Conservation (phyloP, 1,139 yeast genomes). For the Arxiozyma heterogenica region DNA sequence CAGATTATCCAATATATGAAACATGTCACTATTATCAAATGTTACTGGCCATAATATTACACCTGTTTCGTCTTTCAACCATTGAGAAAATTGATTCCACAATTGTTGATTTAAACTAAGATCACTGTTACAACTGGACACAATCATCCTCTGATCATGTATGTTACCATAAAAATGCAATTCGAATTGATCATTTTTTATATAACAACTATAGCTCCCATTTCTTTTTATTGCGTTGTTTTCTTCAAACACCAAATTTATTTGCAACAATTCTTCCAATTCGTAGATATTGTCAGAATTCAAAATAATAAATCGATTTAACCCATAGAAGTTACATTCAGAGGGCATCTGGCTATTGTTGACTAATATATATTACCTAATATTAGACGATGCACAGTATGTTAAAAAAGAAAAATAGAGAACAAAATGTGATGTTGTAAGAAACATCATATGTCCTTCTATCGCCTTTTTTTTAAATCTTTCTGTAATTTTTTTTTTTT, state of each 20-base stretch:
- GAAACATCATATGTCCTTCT: not conserved
- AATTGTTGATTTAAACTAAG: not conserved
- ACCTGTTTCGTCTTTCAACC: conserved; percentile 24
- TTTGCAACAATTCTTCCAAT: conserved; percentile 9
- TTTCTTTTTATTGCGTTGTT: not conserved
- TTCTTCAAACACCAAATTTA: not conserved
- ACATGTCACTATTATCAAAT: conserved; percentile 19
- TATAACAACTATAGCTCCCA: not conserved
- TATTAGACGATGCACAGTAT: not conserved
- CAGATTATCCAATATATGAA: conserved; percentile 16
- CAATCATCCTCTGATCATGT: not conserved
- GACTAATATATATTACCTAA: not conserved
- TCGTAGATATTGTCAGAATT: conserved; percentile 2
- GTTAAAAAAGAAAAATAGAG: not conserved
- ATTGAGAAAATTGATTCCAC: conserved; percentile 7
- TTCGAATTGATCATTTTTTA: not conserved
- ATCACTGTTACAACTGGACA: not conserved
- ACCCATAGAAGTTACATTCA: conserved; percentile 16
- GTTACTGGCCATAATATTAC: conserved; percentile 17
- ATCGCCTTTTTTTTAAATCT: not conserved
- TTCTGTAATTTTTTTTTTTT: no score
- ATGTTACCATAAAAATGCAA: not conserved
- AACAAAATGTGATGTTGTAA: not conserved
- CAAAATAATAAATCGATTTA: conserved; percentile 9
- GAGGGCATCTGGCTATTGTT: conserved; percentile 10